Percentiles rank a stretch among this genome's conserved stretches.
These are phyloP conservation scores for Chaetomiaceae sp. DNA, from an alignment of 2,329 filamentous ascomycete species.

Conservation along the genomic window DNA sequence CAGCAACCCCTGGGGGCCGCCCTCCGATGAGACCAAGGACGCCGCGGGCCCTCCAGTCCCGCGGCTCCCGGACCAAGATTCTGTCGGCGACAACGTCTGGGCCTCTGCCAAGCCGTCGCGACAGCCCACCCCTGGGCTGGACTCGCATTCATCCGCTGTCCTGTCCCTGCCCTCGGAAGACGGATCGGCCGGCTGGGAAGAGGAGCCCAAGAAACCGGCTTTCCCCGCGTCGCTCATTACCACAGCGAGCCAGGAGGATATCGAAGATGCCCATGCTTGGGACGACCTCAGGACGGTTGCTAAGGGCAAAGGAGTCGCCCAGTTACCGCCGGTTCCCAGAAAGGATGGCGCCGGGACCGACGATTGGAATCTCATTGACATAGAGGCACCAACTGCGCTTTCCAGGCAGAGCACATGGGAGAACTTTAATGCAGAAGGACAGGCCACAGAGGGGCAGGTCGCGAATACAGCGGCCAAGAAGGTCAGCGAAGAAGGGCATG, in stretches of 20 bases:
- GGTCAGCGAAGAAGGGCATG: too few species aligned
- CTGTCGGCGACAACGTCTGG: constrained; percentile 34
- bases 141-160: constrained; percentile 31
- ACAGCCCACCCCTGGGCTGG: constrained; percentile 29
- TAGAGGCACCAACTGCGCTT: constrained; percentile 33
- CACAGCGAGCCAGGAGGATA: constrained; percentile 31
- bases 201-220: constrained; percentile 29
- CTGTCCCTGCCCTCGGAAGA: constrained; percentile 37
- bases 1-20: constrained; percentile 44
- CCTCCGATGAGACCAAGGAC: constrained; percentile 28
- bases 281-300: constrained; percentile 40
- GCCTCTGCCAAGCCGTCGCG: constrained; percentile 29
- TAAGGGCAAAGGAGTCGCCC: constrained; percentile 39
- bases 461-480: constrained; percentile 1
- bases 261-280: constrained; percentile 46
- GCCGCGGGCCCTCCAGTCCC: constrained; percentile 21
- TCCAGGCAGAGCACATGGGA: constrained; percentile 38
- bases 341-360: constrained; percentile 24
- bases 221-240: constrained; percentile 23
- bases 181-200: constrained; percentile 39
- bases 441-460: constrained; percentile 18
- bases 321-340: constrained; percentile 20
- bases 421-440: constrained; percentile 32
- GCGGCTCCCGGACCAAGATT: constrained; percentile 29
- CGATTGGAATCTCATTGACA: constrained; percentile 50